Evolutionary conservation across 768 basidiomycete genomes (phyloP).

Genomic region (Astraeus odoratus): DNA sequence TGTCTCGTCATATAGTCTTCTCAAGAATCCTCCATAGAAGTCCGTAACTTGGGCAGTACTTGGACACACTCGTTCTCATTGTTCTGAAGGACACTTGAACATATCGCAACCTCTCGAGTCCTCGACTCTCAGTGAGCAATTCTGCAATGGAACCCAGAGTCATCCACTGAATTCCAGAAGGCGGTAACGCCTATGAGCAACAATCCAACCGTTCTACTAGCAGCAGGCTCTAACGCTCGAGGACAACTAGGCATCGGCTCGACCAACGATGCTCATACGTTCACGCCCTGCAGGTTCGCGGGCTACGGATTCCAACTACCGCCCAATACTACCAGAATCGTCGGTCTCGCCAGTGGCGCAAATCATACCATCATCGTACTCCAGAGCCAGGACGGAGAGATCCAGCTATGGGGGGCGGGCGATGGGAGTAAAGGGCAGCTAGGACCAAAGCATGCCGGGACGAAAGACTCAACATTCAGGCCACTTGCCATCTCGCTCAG

Average conservation of each 20-base stretch:
- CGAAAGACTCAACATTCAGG: slow-evolving; percentile 32
- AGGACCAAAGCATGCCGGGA: slow-evolving; percentile 34
- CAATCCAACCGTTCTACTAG: slow-evolving; percentile 20
- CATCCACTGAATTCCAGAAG: background rate
- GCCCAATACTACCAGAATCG: slow-evolving; percentile 24
- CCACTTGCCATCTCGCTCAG: slow-evolving; percentile 38
- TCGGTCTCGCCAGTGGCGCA: slow-evolving; percentile 60
- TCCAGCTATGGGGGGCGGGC: slow-evolving; percentile 68
- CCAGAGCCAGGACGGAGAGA: slow-evolving; percentile 22
- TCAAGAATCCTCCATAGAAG: no score
- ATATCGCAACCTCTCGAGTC: no score
- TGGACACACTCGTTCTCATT: no score
- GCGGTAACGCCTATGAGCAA: background rate
- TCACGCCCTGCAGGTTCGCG: slow-evolving; percentile 32
- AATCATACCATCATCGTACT: slow-evolving; percentile 75
- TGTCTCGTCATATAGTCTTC: no score
- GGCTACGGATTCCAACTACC: slow-evolving; percentile 19
- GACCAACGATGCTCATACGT: slow-evolving; percentile 33
- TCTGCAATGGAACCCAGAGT: background rate
- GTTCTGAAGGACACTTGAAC: no score
- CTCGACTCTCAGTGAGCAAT: background rate
- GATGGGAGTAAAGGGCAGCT: slow-evolving; percentile 69
- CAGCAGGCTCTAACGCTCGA: slow-evolving; percentile 44
- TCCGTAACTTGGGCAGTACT: no score
- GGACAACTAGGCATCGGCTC: slow-evolving; percentile 40